phyloP scores from a whole-genome alignment of 2,329 filamentous ascomycete genomes.

The Paecilomyces dactylethromorphus region DNA sequence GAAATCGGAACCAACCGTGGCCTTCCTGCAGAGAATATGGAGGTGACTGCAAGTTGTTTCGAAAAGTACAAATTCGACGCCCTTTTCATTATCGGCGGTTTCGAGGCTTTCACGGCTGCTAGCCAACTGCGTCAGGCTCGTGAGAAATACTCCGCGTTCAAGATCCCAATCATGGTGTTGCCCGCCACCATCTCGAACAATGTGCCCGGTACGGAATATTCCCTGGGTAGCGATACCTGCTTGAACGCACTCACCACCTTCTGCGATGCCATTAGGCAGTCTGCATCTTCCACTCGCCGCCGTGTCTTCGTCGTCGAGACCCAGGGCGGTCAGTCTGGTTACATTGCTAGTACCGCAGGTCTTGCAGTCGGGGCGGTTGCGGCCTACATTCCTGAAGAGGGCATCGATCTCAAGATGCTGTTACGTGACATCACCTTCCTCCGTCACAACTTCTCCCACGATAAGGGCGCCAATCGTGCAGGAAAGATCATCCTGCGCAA shows the following conservation, averaged over 20 bases:
- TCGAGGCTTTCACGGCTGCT: slow-evolving; percentile 91
- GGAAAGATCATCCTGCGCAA: slow-evolving; percentile 96
- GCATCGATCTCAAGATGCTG: slow-evolving; percentile 88
- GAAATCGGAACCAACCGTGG: slow-evolving; percentile 98
- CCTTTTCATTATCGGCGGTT: slow-evolving; percentile 86
- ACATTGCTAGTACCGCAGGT: slow-evolving; percentile 84
- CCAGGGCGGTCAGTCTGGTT: slow-evolving; percentile 89
- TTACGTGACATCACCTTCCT: slow-evolving; percentile 84
- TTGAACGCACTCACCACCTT: slow-evolving; percentile 91
- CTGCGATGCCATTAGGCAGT: slow-evolving; percentile 96
- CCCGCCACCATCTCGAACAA: slow-evolving; percentile 99
- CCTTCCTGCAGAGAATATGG: slow-evolving; percentile 80
- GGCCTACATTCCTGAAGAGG: slow-evolving; percentile 95
- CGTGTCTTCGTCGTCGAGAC: slow-evolving; percentile 98
- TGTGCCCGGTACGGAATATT: slow-evolving; percentile 95
- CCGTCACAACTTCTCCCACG: slow-evolving; percentile 74
- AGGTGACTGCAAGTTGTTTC: slow-evolving; percentile 74
- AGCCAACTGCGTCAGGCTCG: slow-evolving; percentile 79
- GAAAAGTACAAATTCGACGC: slow-evolving; percentile 83
- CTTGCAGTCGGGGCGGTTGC: slow-evolving; percentile 86
- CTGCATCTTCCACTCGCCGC: slow-evolving; percentile 84
- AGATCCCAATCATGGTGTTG: slow-evolving; percentile 84
- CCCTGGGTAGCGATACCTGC: slow-evolving; percentile 91
- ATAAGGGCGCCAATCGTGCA: slow-evolving; percentile 80
- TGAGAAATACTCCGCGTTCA: slow-evolving; percentile 72